These are phyloP conservation scores for Tolypocladium ovalisporum DNA, from an alignment of 2,329 filamentous ascomycete species.

Conservation along the genomic window DNA sequence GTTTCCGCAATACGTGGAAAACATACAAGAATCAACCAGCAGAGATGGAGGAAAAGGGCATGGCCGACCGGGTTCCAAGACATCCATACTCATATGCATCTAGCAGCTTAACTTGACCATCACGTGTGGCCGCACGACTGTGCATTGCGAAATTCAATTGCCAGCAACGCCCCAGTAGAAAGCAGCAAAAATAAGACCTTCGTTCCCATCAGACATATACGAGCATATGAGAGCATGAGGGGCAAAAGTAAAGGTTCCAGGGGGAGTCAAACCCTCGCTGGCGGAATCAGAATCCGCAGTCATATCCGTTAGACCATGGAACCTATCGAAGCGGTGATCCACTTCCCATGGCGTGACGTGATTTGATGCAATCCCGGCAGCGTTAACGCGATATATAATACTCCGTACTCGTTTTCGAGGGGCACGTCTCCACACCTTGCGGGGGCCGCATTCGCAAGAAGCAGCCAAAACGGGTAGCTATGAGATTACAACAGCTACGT, in stretches of 20 bases:
- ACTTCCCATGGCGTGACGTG: slow-evolving; percentile 12
- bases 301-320: slow-evolving; percentile 26
- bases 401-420: too few species aligned
- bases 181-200: neutral
- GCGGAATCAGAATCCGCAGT: slow-evolving; percentile 25
- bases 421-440: neutral
- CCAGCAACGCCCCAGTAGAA: too few species aligned
- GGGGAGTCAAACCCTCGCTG: slow-evolving; percentile 26
- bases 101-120: neutral
- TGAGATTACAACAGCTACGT: neutral
- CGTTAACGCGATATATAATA: neutral
- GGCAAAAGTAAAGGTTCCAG: slow-evolving; percentile 17
- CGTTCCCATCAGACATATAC: neutral
- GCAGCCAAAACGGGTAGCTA: neutral
- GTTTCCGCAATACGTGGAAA: neutral
- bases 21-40: neutral
- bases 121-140: neutral
- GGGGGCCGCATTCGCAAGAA: neutral
- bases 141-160: neutral
- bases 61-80: neutral
- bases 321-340: slow-evolving; percentile 15
- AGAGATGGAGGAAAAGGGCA: neutral
- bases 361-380: neutral
- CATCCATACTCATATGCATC: too few species aligned
- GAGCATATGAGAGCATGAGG: too few species aligned